Conservation (phyloP, 495 filamentous ascomycete species). For the Astrothelium macrocarpum region DNA sequence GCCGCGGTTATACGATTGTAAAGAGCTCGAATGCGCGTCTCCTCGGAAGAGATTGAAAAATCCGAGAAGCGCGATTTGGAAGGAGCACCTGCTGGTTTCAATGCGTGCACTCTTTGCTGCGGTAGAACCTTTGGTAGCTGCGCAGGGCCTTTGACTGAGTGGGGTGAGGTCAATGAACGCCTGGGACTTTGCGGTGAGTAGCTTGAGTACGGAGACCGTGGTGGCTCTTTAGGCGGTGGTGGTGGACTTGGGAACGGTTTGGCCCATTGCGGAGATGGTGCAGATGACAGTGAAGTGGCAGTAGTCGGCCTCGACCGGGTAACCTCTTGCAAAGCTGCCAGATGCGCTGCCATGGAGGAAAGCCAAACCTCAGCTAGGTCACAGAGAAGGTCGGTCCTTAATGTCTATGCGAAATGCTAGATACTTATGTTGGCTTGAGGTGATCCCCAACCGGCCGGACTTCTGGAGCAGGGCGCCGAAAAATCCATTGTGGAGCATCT, state of each 20-base stretch:
- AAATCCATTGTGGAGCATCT: not conserved
- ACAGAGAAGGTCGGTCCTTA: not conserved
- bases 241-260: not conserved
- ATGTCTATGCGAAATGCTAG: not conserved
- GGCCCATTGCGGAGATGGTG: not conserved
- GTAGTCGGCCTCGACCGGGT: not conserved
- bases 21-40: constrained; percentile 1
- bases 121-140: not conserved
- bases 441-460: not conserved
- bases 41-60: not conserved
- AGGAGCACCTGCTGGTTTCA: not conserved
- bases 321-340: not conserved
- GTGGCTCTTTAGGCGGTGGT: not conserved
- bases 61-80: not conserved
- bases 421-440: not conserved
- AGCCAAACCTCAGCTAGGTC: not conserved
- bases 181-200: not conserved
- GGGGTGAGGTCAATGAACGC: not conserved
- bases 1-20: not conserved
- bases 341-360: not conserved
- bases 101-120: not conserved
- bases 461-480: not conserved
- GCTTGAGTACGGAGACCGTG: not conserved
- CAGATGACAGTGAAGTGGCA: not conserved
- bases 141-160: not conserved